Evolutionary conservation across 306 rosid genomes (phyloP).

Genomic region (Quercus mongolica): DNA sequence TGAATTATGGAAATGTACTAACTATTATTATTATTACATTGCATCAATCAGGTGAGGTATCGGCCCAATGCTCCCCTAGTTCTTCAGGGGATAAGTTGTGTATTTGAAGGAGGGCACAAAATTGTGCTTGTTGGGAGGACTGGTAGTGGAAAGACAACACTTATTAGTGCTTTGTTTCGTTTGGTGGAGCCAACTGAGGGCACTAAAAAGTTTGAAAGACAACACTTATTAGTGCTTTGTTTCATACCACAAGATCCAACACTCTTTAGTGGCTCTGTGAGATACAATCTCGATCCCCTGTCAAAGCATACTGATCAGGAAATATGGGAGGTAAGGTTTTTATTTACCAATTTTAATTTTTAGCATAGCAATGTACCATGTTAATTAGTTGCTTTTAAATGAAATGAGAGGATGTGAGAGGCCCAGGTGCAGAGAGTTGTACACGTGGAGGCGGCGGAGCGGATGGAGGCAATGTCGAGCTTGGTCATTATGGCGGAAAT

Average conservation of each 20-base stretch:
- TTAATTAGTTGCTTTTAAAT: too few relatives aligned
- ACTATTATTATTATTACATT: not conserved
- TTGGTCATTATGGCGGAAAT: too few relatives aligned
- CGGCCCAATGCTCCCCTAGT: constrained; percentile 19
- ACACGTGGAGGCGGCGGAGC: too few relatives aligned
- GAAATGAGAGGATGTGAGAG: too few relatives aligned
- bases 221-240: constrained; percentile 27
- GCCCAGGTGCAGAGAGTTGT: too few relatives aligned
- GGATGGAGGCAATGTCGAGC: too few relatives aligned
- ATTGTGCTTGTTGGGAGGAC: constrained; percentile 34
- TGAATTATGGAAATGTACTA: not conserved
- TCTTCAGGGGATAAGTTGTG: constrained; percentile 25
- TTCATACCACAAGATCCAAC: constrained; percentile 37
- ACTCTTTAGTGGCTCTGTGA: constrained; percentile 31
- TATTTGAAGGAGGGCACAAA: constrained; percentile 31
- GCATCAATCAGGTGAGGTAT: constrained; percentile 24
- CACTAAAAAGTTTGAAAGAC: constrained; percentile 13
- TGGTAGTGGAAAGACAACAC: constrained; percentile 45
- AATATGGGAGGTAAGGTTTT: constrained; percentile 25
- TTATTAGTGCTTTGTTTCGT: constrained; percentile 25
- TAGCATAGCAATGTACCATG: not conserved
- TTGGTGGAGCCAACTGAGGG: constrained; percentile 29
- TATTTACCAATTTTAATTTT: not conserved
- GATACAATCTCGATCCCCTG: constrained; percentile 33
- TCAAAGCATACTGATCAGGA: constrained; percentile 22